Conservation (phyloP, 306 rosid genomes). For the Fragaria vesca region DNA sequence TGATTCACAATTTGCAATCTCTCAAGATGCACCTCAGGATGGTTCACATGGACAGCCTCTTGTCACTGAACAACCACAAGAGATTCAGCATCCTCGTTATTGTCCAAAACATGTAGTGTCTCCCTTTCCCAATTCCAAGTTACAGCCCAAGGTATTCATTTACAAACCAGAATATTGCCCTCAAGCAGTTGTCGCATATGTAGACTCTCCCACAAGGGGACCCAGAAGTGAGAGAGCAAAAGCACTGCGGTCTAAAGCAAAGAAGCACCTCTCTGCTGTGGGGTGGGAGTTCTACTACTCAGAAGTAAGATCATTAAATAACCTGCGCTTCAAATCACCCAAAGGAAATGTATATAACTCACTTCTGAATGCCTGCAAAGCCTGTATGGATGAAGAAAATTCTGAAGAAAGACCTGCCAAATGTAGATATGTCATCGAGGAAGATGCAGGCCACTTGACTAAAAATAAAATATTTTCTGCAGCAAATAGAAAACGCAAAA, state of each 20-base stretch:
- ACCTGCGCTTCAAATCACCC: conserved; percentile 45
- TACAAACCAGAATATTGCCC: conserved; percentile 14
- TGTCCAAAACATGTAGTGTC: background rate
- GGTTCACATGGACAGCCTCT: background rate
- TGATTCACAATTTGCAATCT: background rate
- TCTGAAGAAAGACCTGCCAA: conserved; percentile 23
- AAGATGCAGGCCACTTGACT: conserved; percentile 26
- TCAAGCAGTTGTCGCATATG: conserved; percentile 8
- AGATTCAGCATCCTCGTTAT: background rate
- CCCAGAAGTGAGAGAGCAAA: background rate
- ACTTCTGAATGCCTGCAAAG: conserved; percentile 46
- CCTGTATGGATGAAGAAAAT: conserved; percentile 28
- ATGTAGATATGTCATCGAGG: conserved; percentile 17
- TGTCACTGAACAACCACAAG: conserved; percentile 3
- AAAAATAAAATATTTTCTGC: conserved; percentile 17
- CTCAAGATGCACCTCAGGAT: conserved; percentile 1
- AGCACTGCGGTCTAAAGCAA: conserved; percentile 8
- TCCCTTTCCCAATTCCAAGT: background rate
- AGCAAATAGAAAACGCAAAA: conserved; percentile 12
- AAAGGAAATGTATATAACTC: conserved; percentile 20
- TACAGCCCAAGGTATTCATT: conserved; percentile 4
- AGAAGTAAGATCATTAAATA: background rate
- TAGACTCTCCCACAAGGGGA: background rate
- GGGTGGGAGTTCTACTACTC: conserved; percentile 13
- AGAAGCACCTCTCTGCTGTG: conserved; percentile 20